These are phyloP conservation scores for Solanum paucissectum DNA, from an alignment of 257 asterid genomes.

Conservation along the genomic window DNA sequence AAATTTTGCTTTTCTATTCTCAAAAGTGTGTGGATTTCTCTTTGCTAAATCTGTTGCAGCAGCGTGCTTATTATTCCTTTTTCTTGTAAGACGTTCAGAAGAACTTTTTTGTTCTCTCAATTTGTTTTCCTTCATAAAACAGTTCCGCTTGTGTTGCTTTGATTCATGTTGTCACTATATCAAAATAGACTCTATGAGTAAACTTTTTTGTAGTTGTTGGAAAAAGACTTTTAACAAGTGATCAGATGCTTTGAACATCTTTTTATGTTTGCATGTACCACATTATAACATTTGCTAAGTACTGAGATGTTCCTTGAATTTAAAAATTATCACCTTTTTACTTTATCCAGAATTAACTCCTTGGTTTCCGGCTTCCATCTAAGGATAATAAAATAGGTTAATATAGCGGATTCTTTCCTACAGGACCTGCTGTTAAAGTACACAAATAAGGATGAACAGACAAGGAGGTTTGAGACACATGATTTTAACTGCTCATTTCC, in stretches of 20 bases:
- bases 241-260: not conserved
- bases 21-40: not conserved
- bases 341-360: too few relatives aligned
- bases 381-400: not conserved
- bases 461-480: too few relatives aligned
- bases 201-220: not conserved
- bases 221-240: not conserved
- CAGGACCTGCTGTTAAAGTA: too few relatives aligned
- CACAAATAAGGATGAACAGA: too few relatives aligned
- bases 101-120: not conserved
- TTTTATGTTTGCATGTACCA: not conserved
- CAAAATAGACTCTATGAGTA: not conserved
- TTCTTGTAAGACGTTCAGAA: not conserved
- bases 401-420: too few relatives aligned
- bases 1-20: not conserved
- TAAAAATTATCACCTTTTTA: too few relatives aligned
- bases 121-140: not conserved
- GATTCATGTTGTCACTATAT: too few relatives aligned
- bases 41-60: not conserved
- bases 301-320: not conserved
- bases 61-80: not conserved
- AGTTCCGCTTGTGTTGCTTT: too few relatives aligned
- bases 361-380: not conserved
- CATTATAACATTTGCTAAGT: not conserved
- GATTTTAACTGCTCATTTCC: too few relatives aligned